A percentile compares a stretch with the other conserved stretches of the same genome.
These are phyloP conservation scores for Melaleuca quinquenervia DNA, from an alignment of 345 rosid species.

Conservation along the genomic window DNA sequence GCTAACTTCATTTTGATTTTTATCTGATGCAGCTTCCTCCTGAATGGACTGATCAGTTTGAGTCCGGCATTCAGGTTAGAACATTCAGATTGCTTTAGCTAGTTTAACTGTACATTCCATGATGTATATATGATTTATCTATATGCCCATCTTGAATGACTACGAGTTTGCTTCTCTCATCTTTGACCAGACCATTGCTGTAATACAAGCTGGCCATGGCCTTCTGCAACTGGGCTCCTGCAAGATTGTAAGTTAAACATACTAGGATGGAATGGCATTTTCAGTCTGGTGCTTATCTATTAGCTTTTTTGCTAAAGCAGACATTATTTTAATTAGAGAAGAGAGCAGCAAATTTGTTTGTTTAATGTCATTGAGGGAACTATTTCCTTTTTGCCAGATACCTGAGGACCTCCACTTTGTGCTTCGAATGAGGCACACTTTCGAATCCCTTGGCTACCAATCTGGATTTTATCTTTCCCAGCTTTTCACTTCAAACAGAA, in stretches of 20 bases:
- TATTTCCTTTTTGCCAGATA: slow-evolving; percentile 29
- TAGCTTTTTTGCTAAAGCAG: background rate
- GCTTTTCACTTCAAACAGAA: slow-evolving; percentile 68
- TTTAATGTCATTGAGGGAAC: background rate
- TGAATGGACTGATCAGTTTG: slow-evolving; percentile 99
- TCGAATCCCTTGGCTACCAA: slow-evolving; percentile 88
- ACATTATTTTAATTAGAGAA: background rate
- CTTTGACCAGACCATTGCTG: slow-evolving; percentile 77
- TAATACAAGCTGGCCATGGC: slow-evolving; percentile 99
- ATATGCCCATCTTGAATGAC: background rate
- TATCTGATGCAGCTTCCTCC: slow-evolving; percentile 75
- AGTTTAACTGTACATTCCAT: background rate
- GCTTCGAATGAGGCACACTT: slow-evolving; percentile 87
- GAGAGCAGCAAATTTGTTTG: background rate
- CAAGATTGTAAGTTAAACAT: slow-evolving; percentile 65
- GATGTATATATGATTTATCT: background rate
- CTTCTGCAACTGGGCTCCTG: slow-evolving; percentile 90
- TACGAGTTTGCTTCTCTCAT: slow-evolving; percentile 1
- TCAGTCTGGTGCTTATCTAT: background rate
- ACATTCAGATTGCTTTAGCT: background rate
- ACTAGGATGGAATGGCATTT: background rate
- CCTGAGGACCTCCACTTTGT: slow-evolving; percentile 98
- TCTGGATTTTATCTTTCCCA: slow-evolving; percentile 93
- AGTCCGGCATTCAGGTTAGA: slow-evolving; percentile 93
- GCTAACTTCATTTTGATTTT: background rate